Conservation (phyloP, 306 rosid species). For the Glycine latifolia region DNA sequence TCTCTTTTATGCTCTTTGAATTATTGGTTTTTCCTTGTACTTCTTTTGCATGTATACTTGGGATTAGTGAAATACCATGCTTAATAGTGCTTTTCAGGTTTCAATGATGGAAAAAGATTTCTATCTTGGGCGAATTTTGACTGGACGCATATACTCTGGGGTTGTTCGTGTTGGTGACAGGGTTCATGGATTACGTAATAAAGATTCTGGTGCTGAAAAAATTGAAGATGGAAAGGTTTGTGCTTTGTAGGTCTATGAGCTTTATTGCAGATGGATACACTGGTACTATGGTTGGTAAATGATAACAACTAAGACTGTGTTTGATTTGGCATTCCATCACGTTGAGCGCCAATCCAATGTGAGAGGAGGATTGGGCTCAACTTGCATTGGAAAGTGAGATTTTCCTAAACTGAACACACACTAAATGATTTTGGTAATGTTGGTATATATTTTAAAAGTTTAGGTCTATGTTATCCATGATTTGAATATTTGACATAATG, state of each 20-base stretch:
- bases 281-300: conserved; percentile 22
- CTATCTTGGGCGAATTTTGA: conserved; percentile 93
- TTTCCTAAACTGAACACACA: too few relatives aligned
- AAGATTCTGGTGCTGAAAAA: conserved; percentile 78
- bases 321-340: too few relatives aligned
- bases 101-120: conserved; percentile 97
- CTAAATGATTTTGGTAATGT: too few relatives aligned
- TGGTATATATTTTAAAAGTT: too few relatives aligned
- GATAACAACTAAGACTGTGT: not conserved
- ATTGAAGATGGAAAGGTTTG: conserved; percentile 97
- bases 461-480: too few relatives aligned
- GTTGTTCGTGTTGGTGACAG: conserved; percentile 82
- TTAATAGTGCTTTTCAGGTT: conserved; percentile 76
- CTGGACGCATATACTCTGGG: conserved; percentile 89
- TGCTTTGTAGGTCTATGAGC: conserved; percentile 20
- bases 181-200: conserved; percentile 84
- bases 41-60: conserved; percentile 39
- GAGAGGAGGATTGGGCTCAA: too few relatives aligned
- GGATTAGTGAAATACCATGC: conserved; percentile 50
- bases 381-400: too few relatives aligned
- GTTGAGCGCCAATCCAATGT: too few relatives aligned
- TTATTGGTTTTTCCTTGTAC: conserved; percentile 25
- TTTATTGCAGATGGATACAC: not conserved
- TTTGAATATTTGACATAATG: too few relatives aligned
- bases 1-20: not conserved